phyloP scores from a whole-genome alignment of 441 rosid species.

The Populus hybrid region DNA sequence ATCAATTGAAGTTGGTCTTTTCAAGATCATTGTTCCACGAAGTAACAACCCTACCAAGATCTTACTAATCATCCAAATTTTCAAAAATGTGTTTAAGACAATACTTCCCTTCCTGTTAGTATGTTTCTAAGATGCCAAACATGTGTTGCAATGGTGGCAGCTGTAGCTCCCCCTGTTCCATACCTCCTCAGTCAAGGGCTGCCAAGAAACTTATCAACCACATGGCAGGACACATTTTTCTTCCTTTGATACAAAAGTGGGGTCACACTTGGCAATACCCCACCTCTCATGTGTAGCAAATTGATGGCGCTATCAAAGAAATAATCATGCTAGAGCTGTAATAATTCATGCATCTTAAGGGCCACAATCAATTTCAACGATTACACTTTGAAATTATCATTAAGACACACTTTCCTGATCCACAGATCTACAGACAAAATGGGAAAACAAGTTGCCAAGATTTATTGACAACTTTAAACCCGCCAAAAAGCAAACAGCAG shows the following conservation, averaged over 20 bases:
- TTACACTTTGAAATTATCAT: neutral
- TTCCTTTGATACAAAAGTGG: neutral
- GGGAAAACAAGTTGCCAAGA: neutral
- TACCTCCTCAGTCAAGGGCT: neutral
- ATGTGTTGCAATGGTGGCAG: neutral
- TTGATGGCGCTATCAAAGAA: neutral
- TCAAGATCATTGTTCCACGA: neutral
- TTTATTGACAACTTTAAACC: neutral
- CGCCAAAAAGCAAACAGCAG: conserved; percentile 1
- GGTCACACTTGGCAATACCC: neutral
- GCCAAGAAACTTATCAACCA: neutral
- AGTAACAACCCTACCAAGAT: neutral
- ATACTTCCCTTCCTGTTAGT: neutral
- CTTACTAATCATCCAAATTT: neutral
- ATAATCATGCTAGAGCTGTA: neutral
- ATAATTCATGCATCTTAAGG: neutral
- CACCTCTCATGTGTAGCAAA: neutral
- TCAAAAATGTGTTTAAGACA: neutral
- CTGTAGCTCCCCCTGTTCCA: neutral
- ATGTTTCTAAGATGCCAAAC: neutral
- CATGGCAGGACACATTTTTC: neutral
- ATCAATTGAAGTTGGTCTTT: neutral
- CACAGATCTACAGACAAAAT: neutral
- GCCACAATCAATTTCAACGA: neutral
- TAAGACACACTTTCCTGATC: neutral